Percentiles rank a stretch among this genome's conserved stretches.
Conservation (phyloP, 2,329 filamentous ascomycete genomes). For the Monosporascus sp. region DNA sequence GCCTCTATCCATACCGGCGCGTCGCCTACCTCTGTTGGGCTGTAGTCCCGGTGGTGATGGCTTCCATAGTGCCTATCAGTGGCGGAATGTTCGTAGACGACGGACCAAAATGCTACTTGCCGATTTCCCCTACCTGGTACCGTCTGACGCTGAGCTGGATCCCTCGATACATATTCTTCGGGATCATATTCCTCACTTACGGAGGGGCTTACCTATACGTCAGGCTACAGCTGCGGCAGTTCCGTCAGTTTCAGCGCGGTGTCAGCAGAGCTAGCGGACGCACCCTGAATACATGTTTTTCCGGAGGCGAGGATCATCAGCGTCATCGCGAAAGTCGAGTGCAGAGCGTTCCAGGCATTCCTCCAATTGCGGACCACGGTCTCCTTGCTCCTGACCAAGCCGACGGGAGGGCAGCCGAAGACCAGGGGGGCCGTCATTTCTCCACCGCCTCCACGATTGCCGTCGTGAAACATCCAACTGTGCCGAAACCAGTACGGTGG, state of each 20-base stretch:
- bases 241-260: conserved; percentile 26
- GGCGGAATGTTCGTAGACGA: conserved; percentile 22
- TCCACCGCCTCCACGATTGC: conserved; percentile 23
- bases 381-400: conserved; percentile 12
- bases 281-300: neutral
- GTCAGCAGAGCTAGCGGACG: conserved; percentile 13
- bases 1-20: conserved; percentile 62
- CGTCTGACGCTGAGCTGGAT: conserved; percentile 65
- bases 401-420: conserved; percentile 6
- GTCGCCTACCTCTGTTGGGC: conserved; percentile 53
- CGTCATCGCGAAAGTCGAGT: conserved; percentile 4
- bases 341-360: conserved; percentile 16
- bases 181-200: conserved; percentile 59
- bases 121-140: conserved; percentile 63
- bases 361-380: conserved; percentile 17
- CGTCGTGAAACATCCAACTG: conserved; percentile 13
- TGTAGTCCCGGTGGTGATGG: conserved; percentile 52
- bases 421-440: conserved; percentile 14
- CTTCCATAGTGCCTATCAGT: conserved; percentile 30
- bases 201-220: conserved; percentile 67
- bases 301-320: conserved; percentile 2
- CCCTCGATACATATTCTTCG: conserved; percentile 64
- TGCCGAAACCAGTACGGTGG: conserved; percentile 2
- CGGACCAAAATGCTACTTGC: conserved; percentile 56
- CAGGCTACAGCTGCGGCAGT: conserved; percentile 35